Base-by-base conservation (phyloP, 2,329 filamentous ascomycete species). In the Sclerotinia nivalis region DNA sequence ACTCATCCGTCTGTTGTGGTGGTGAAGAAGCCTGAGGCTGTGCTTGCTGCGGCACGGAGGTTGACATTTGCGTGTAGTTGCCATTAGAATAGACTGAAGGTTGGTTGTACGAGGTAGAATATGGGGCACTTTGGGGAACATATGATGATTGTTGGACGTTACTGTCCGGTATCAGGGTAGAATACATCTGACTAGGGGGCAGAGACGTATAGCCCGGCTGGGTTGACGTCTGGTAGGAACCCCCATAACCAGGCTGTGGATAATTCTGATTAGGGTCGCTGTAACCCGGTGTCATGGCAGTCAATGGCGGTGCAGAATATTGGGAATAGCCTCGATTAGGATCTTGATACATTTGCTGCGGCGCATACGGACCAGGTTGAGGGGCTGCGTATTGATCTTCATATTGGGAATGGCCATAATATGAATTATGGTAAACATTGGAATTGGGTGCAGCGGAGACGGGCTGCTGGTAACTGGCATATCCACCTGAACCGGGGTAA, bases 1-100 rank as follows among this genome's bases (percentile, higher is more conserved):
- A 84, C 43, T 79, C 80, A 67, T 81, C 82, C 73, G 81, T 81
- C 77, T 81, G 75, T 50, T 78, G 79, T 43, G 75, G 71, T 61
- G 28, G 20, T 12, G 62, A 34, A 47, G 69, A 59, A 61, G 37
- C 45, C 31, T 37, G 43, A 31, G 73, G 55, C 52, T 75, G 76
- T 49, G 74, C 56, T 49, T 72, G 72, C 9, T 58, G 49, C 37
- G 40, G 7, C 25, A 34, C 47, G 18, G 49, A 31, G 6, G 65
- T n/a, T 40, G 49, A 47, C 0, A 43, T 28, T 43, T 50, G 52
- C 4, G 40, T 28, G 55, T 66, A 50, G 10, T 50, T 66, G 54
- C 43, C 43, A 58, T 66, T 69, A 37, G 69, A 40, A 72, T 80
- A 80, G 20, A 74, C 65, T 12, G 75, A 62, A 6, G 71, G 54